Evolutionary conservation across 345 rosid genomes (phyloP), one percentile per base, ranked within the genome.

Genomic region (Pistacia atlantica): DNA sequence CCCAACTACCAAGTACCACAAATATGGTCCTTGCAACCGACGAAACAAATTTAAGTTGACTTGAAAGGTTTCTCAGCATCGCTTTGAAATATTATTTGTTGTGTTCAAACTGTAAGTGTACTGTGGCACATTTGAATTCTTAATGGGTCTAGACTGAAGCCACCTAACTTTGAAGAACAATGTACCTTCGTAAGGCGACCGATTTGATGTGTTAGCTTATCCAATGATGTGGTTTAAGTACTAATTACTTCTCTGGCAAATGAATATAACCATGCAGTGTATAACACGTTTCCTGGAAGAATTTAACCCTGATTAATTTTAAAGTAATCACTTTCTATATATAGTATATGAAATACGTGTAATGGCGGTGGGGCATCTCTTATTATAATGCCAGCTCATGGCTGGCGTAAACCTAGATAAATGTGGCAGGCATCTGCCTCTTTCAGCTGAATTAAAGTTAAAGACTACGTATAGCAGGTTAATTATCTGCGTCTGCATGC

Each of bases 81-180:
- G 64, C 64, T 25, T 38, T n/a, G 64, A 65, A 20, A 10, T 38
- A 13, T 22, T 1, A 35, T 37, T 63, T 3, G 37, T 33, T n/a
- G 51, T 18, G 61, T 63, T 51, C 69, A 33, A n/a, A 51, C 56
- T 7, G 46, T 42, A 42, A 6, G 8, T 42, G 46, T 28, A 51
- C 4, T 62, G 58, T 49, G 68, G 54, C 38, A 16, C 37, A 14
- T 8, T 6, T 28, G 58, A 14, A 25, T 42, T 42, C 46, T 42
- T 0, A 42, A 7, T 42, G 8, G 46, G 8, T 42, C 57, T 2
- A 17, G 48, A 49, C 54, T 16, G 14, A 48, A 46, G 46, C 58
- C 76, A 28, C 75, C 67, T 14, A 72, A 60, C 58, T 60, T 46
- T 59, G 42, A 59, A 22, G n/a, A 18, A 57, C 20, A 5, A 20